Evolutionary conservation across 176 grass and related monocot species (phyloP).

Genomic region (Rhipidocladum racemiflorum): DNA sequence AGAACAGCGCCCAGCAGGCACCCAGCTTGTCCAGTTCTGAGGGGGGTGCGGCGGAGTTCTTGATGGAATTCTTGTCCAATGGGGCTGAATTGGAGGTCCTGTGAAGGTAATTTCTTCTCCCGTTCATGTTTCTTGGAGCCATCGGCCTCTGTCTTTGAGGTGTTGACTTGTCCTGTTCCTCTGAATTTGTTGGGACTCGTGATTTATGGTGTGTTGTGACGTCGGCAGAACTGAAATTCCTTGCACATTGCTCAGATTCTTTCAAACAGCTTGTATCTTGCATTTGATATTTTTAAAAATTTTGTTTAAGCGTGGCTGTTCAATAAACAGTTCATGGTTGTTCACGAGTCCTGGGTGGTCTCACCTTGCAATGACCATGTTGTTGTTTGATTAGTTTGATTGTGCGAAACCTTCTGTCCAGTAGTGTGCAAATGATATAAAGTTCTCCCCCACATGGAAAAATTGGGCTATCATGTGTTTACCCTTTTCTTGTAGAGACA

Average conservation of each 20-base stretch:
- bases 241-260: conserved; percentile 25
- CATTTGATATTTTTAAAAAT: background rate
- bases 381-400: conserved; percentile 36
- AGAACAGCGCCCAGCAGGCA: background rate
- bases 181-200: conserved; percentile 6
- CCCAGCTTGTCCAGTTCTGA: conserved; percentile 4
- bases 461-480: conserved; percentile 28
- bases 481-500: conserved; percentile 33
- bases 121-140: background rate
- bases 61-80: conserved; percentile 23
- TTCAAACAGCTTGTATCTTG: background rate
- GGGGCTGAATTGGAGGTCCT: conserved; percentile 30
- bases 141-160: conserved; percentile 2
- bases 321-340: background rate
- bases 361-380: background rate
- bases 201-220: conserved; percentile 2
- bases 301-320: conserved; percentile 12
- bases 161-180: conserved; percentile 22
- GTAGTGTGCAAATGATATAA: conserved; percentile 6
- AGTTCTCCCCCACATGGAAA: conserved; percentile 10
- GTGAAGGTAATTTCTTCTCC: conserved; percentile 29
- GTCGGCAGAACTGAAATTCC: conserved; percentile 7
- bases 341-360: conserved; percentile 8
- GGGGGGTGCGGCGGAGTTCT: background rate
- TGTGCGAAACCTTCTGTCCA: background rate